Base-by-base conservation (phyloP, 768 basidiomycete genomes). In the Piloderma croceum region DNA sequence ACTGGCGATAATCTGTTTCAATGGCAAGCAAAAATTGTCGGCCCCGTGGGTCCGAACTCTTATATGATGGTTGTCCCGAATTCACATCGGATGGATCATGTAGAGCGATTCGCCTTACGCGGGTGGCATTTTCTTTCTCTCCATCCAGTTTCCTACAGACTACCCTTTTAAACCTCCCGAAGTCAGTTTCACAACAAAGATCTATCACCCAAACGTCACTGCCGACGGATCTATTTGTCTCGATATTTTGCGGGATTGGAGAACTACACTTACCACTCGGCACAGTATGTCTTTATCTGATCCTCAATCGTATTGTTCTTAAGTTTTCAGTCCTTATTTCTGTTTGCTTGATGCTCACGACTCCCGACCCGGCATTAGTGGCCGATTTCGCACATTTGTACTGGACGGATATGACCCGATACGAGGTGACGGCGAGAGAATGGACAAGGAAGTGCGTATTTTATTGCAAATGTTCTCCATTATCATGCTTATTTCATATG, bases 101-200 rank as follows among this genome's bases (percentile, higher is more conserved):
- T 36, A 96, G 93, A 82, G 87, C 56, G 94, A 99, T 62, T 96
- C 92, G 54, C 96, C 96, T 21, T 99, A 99, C 61, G 82, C 94
- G 23, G 96, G 96, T 57, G 96, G 96, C 62, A 94, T 99, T 41
- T 99, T 99, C 75, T 98, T 98, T 85, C 81, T 93, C 34, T 83
- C 84, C 36, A 92, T 94, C 62, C 79, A 75, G 32, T 92, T 92
- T 77, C 90, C 90, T 34, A 90, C 87, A 65, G 94, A 99, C 66
- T 99, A 99, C 73, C 96, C 96, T 19, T 98, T 98, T 83, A 97
- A 98, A 71, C 96, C 96, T 31, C 96, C 96, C 67, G 98, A 99
- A 79, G 91, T 99, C 69, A 85, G 85, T 73, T 99, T 99, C 68
- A 94, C 91, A 51, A 98, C 96, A 60, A 97, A 96, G 87, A 97